These are phyloP conservation scores for Fragilariopsis cylindrus DNA, from an alignment of 108 stramenopile genomes.

Conservation along the genomic window DNA sequence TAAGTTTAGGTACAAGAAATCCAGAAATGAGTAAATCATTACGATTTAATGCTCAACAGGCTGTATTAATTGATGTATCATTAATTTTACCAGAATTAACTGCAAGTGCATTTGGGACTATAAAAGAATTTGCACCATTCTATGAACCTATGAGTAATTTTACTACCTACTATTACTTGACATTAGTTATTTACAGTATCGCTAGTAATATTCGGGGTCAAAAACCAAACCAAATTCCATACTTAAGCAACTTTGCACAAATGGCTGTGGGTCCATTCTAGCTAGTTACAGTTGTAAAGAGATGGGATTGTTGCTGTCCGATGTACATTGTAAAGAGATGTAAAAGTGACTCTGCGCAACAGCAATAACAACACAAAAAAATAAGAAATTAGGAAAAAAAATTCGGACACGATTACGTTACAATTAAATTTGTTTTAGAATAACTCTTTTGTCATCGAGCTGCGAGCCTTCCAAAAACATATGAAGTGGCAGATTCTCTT, in stretches of 20 bases:
- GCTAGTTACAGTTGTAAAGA: not conserved
- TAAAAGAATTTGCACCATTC: constrained; percentile 39
- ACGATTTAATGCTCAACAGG: constrained; percentile 84
- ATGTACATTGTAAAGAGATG: no score
- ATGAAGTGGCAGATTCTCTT: no score
- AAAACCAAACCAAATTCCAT: constrained; percentile 78
- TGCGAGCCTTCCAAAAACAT: no score
- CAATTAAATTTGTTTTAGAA: no score
- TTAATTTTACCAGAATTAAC: constrained; percentile 73
- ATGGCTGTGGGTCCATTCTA: constrained; percentile 66
- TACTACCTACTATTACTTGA: constrained; percentile 64
- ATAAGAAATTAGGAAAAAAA: no score
- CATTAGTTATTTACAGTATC: constrained; percentile 58
- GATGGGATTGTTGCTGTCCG: no score
- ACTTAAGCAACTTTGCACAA: constrained; percentile 57
- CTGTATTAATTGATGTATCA: constrained; percentile 70
- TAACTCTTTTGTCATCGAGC: no score
- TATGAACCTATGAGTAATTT: constrained; percentile 68
- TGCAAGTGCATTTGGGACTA: constrained; percentile 40
- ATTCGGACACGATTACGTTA: no score
- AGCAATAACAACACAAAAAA: no score
- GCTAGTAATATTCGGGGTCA: constrained; percentile 58
- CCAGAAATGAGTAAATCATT: constrained; percentile 58
- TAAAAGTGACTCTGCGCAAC: no score
- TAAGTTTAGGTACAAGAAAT: constrained; percentile 66